These are phyloP conservation scores for Yamadazyma membranifaciens DNA, from an alignment of 1,139 yeast species.

Conservation along the genomic window DNA sequence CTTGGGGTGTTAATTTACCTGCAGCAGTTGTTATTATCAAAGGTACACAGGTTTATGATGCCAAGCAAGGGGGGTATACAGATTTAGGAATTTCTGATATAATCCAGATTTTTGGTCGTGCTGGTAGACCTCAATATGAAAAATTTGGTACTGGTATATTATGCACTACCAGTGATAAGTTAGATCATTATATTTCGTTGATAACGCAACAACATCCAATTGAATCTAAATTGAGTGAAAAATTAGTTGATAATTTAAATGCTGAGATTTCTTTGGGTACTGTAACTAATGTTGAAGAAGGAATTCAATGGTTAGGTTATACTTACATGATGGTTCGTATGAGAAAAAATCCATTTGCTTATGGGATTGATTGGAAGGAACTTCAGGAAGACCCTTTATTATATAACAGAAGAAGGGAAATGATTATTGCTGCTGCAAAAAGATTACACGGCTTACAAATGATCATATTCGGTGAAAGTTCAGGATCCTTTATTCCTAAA, in stretches of 20 bases:
- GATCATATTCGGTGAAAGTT: conserved; percentile 87
- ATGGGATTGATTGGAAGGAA: conserved; percentile 91
- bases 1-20: conserved; percentile 99
- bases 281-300: conserved; percentile 93
- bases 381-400: conserved; percentile 79
- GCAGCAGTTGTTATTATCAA: conserved; percentile 97
- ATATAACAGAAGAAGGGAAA: conserved; percentile 66
- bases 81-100: conserved; percentile 96
- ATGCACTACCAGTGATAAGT: conserved; percentile 75
- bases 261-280: conserved; percentile 96
- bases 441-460: conserved; percentile 81
- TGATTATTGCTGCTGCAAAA: conserved; percentile 79
- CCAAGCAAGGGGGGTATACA: conserved; percentile 90
- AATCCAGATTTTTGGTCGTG: conserved; percentile 97
- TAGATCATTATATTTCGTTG: conserved; percentile 84
- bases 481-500: conserved; percentile 78
- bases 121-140: conserved; percentile 98
- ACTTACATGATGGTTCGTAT: conserved; percentile 92
- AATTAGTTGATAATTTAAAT: conserved; percentile 85
- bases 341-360: conserved; percentile 90
- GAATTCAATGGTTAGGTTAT: conserved; percentile 94
- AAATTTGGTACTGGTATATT: conserved; percentile 89
- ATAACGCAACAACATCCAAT: conserved; percentile 96
- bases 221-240: conserved; percentile 77
- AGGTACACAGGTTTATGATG: conserved; percentile 94